A percentile compares a stretch with the other conserved stretches of the same genome.
phyloP scores from a whole-genome alignment of 176 grass and related monocot genomes.

The Guadua angustifolia region DNA sequence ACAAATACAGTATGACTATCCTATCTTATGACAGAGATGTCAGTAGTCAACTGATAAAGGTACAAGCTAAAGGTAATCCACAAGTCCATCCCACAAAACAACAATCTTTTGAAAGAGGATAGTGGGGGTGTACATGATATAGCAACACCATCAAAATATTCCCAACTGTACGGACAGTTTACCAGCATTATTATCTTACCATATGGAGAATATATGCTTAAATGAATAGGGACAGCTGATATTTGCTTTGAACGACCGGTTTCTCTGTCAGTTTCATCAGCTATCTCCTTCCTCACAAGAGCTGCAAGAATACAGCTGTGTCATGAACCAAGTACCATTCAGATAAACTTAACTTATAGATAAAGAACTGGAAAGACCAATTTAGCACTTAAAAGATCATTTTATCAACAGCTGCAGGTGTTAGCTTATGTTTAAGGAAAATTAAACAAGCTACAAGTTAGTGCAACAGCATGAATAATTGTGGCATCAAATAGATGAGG shows the following conservation, averaged over 20 bases:
- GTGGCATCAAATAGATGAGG: not conserved
- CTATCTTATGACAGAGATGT: not conserved
- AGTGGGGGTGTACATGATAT: not conserved
- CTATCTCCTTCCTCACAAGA: conserved; percentile 89
- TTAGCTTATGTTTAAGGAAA: conserved; percentile 18
- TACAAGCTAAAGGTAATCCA: conserved; percentile 2
- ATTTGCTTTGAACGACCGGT: conserved; percentile 87
- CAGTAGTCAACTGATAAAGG: not conserved
- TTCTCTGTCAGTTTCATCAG: conserved; percentile 95
- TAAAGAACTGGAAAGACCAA: not conserved
- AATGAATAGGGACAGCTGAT: conserved; percentile 86
- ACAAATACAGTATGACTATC: not conserved
- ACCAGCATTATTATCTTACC: conserved; percentile 52
- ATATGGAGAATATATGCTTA: conserved; percentile 79
- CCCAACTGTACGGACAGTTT: not conserved
- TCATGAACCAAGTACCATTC: conserved; percentile 14
- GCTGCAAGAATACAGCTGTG: conserved; percentile 50
- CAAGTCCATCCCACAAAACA: conserved; percentile 30
- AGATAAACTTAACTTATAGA: not conserved
- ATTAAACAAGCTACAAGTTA: conserved; percentile 10
- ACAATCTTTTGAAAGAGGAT: conserved; percentile 9
- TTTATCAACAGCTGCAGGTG: not conserved
- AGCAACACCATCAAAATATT: not conserved
- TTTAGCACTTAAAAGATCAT: not conserved
- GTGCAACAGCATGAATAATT: conserved; percentile 18